Conservation (phyloP, 2,329 filamentous ascomycete species). For the Fusarium protoensiforme region DNA sequence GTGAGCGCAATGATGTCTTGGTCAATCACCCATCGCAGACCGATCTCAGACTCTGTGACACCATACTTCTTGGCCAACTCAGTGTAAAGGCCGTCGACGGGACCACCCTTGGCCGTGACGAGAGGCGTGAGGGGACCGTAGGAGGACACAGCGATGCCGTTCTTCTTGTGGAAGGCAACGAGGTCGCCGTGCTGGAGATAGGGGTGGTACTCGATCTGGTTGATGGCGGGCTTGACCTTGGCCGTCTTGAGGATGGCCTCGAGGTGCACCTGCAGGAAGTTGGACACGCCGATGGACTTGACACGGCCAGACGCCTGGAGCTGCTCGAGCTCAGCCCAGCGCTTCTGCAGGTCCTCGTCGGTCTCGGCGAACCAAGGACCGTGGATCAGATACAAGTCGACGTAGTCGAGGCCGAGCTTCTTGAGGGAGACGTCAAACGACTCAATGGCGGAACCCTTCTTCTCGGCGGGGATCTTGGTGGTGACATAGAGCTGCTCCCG, state of each 20-base stretch:
- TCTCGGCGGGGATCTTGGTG: conserved; percentile 64
- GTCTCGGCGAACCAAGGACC: conserved; percentile 63
- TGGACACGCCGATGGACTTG: conserved; percentile 80
- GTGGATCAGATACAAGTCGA: conserved; percentile 78
- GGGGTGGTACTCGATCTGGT: conserved; percentile 86
- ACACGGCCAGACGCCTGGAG: conserved; percentile 75
- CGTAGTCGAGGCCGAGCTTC: conserved; percentile 75
- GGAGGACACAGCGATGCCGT: conserved; percentile 66
- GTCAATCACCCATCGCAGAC: conserved; percentile 70
- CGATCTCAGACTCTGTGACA: conserved; percentile 65
- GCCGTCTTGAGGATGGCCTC: conserved; percentile 68
- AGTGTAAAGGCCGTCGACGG: conserved; percentile 63
- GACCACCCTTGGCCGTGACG: conserved; percentile 60
- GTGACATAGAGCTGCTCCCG: conserved; percentile 76
- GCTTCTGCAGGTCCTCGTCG: conserved; percentile 64
- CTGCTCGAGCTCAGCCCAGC: conserved; percentile 71
- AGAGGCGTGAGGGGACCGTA: conserved; percentile 67
- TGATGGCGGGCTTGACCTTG: conserved; percentile 72
- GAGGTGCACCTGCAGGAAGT: conserved; percentile 71
- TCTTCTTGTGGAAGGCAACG: conserved; percentile 65
- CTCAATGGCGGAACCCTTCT: conserved; percentile 55
- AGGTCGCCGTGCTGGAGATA: conserved; percentile 75
- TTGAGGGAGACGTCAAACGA: conserved; percentile 70
- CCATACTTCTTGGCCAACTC: conserved; percentile 67
- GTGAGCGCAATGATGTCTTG: conserved; percentile 69